These are phyloP conservation scores for Fusarium keratoplasticum DNA, from an alignment of 2,329 filamentous ascomycete genomes.

Conservation along the genomic window DNA sequence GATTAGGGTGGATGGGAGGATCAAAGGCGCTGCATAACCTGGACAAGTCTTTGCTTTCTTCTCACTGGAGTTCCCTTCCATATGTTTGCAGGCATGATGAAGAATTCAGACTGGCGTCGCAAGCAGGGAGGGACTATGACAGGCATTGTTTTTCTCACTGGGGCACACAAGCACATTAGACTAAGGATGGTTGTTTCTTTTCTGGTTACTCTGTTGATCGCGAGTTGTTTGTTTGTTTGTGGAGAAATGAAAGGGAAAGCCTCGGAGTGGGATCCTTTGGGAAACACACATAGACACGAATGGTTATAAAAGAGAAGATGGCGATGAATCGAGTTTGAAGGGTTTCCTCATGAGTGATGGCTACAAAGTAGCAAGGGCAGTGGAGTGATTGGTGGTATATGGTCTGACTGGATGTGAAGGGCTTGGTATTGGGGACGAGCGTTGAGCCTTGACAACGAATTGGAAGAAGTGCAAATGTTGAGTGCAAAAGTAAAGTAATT, in stretches of 20 bases:
- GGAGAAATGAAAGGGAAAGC: conserved; percentile 33
- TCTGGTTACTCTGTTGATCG: conserved; percentile 44
- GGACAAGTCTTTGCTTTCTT: conserved; percentile 33
- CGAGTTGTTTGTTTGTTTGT: conserved; percentile 26
- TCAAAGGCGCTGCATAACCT: conserved; percentile 27
- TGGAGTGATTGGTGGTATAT: background rate
- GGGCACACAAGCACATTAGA: conserved; percentile 47
- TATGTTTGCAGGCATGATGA: conserved; percentile 9
- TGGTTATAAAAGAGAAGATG: conserved; percentile 23
- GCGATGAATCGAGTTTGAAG: conserved; percentile 22
- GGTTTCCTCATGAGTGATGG: background rate
- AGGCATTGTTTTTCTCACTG: conserved; percentile 41
- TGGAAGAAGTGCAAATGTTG: background rate
- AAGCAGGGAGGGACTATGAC: conserved; percentile 40
- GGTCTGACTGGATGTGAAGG: background rate
- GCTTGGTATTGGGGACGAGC: background rate
- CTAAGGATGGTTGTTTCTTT: conserved; percentile 44
- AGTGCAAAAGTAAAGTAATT: background rate
- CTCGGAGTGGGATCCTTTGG: conserved; percentile 25
- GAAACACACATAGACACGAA: conserved; percentile 38
- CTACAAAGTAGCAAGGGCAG: background rate
- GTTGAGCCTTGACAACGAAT: background rate
- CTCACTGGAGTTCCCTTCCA: conserved; percentile 25
- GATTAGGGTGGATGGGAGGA: conserved; percentile 34
- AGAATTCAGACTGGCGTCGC: conserved; percentile 18